Evolutionary conservation across 1,284 basidiomycete species (phyloP).

Genomic region (Somion occarium): DNA sequence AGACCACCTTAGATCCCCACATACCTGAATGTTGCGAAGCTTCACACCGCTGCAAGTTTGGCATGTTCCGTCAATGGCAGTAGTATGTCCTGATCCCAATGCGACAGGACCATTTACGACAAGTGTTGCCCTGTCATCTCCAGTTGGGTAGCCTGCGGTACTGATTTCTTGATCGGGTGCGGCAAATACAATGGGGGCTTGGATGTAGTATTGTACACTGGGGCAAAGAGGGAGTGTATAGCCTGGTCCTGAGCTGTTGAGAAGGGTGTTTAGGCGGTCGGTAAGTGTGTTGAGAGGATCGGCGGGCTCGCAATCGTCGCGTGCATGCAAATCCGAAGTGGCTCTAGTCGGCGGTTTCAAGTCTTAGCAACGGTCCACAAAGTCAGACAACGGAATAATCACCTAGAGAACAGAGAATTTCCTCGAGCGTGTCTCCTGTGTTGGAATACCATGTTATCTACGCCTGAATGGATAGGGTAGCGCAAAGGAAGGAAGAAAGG

Average conservation of each 20-base stretch:
- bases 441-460: constrained; percentile 1
- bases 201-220: constrained; percentile 53
- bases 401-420: constrained; percentile 14
- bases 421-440: constrained; percentile 10
- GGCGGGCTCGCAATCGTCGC: constrained; percentile 42
- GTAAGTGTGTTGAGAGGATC: constrained; percentile 63
- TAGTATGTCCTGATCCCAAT: constrained; percentile 61
- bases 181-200: constrained; percentile 60
- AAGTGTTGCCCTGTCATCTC: constrained; percentile 46
- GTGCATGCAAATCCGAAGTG: constrained; percentile 13
- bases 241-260: constrained; percentile 60
- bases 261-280: constrained; percentile 60
- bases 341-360: constrained; percentile 8
- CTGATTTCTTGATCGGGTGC: constrained; percentile 73
- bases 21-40: constrained; percentile 69
- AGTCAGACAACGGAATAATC: background rate
- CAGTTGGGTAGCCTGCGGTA: constrained; percentile 69
- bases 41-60: constrained; percentile 50
- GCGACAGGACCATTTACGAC: constrained; percentile 51
- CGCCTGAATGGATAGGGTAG: background rate
- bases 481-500: background rate
- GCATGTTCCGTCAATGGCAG: constrained; percentile 66
- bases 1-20: constrained; percentile 4
- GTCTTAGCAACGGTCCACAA: too few relatives aligned
- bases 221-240: constrained; percentile 67